Conservation (phyloP, 2,329 filamentous ascomycete genomes). For the Arthroderma uncinatum region DNA sequence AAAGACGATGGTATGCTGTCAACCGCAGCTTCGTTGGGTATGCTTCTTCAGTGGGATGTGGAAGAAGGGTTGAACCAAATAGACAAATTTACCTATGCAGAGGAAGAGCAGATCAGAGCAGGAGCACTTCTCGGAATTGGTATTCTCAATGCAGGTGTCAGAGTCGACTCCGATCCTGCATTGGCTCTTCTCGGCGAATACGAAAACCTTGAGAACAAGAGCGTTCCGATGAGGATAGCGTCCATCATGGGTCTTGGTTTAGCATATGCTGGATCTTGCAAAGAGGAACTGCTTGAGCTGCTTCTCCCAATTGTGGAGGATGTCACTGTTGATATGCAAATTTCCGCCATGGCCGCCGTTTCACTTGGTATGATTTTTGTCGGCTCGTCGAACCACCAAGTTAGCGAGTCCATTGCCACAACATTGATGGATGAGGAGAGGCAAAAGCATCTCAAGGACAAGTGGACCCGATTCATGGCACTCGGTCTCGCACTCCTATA, state of each 20-base stretch:
- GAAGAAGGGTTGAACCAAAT: slow-evolving; percentile 87
- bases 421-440: slow-evolving; percentile 90
- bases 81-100: slow-evolving; percentile 81
- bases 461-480: slow-evolving; percentile 95
- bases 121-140: slow-evolving; percentile 88
- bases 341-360: slow-evolving; percentile 90
- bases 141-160: slow-evolving; percentile 88
- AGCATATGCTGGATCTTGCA: slow-evolving; percentile 88
- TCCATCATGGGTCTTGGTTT: slow-evolving; percentile 94
- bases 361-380: slow-evolving; percentile 85
- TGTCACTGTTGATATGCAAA: slow-evolving; percentile 77
- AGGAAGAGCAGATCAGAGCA: slow-evolving; percentile 75
- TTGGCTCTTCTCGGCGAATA: slow-evolving; percentile 72
- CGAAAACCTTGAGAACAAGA: slow-evolving; percentile 69
- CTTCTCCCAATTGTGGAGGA: slow-evolving; percentile 82
- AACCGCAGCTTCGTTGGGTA: slow-evolving; percentile 84
- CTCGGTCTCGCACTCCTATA: slow-evolving; percentile 86
- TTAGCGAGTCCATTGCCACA: slow-evolving; percentile 83
- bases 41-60: slow-evolving; percentile 85
- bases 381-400: slow-evolving; percentile 79
- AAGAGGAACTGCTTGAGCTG: slow-evolving; percentile 72
- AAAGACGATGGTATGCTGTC: slow-evolving; percentile 98
- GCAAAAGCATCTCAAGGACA: slow-evolving; percentile 82
- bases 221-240: slow-evolving; percentile 64
- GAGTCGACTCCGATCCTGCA: slow-evolving; percentile 79